Evolutionary conservation across 495 filamentous ascomycete genomes (phyloP), one percentile per base, ranked within the genome.

Genomic region (Elasticomyces elasticus): DNA sequence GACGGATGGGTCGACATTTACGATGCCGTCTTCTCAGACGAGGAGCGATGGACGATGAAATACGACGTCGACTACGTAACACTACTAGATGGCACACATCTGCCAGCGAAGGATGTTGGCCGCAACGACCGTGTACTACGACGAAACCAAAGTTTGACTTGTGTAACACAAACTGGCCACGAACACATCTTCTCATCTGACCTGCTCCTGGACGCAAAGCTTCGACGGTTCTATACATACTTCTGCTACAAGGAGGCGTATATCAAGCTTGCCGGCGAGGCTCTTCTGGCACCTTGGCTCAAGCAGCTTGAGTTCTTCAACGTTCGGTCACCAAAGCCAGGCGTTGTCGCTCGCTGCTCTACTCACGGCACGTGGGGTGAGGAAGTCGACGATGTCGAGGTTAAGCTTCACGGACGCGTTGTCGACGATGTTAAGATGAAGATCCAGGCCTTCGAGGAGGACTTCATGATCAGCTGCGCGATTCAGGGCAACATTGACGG

Each of bases 171-270:
- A 10, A 27, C 60, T 20, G 63, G 67, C 9, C 58, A 65, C 30
- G 67, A 63, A 0, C 55, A 50, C 46, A 58, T 11, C 28, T 66
- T 74, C 57, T 54, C 41, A 23, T 68, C 66, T 33, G 62, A 71
- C 37, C 45, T 67, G 20, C 52, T 73, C 15, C 71, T 84, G 20
- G 71, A 77, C 40, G 77, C 76, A 38, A 78, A 82, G 27, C 71
- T 94, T 38, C 74, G 89, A 1, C 72, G 81, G 5, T 96, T 96
- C 67, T 95, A 92, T 62, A 81, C 89, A 1, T 85, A 84, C 59
- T 95, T 87, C 87, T 87, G 84, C 51, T 74, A 92, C 50, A 86
- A 92, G 60, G 89, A 95, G 70, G 86, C 89, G 0, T 96, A 89
- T 69, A 80, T 96, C 58, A 96, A 96, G 76, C 80, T 96, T 78